These are phyloP conservation scores for Cadophora sp. DNA, from an alignment of 2,329 filamentous ascomycete species.

Conservation along the genomic window DNA sequence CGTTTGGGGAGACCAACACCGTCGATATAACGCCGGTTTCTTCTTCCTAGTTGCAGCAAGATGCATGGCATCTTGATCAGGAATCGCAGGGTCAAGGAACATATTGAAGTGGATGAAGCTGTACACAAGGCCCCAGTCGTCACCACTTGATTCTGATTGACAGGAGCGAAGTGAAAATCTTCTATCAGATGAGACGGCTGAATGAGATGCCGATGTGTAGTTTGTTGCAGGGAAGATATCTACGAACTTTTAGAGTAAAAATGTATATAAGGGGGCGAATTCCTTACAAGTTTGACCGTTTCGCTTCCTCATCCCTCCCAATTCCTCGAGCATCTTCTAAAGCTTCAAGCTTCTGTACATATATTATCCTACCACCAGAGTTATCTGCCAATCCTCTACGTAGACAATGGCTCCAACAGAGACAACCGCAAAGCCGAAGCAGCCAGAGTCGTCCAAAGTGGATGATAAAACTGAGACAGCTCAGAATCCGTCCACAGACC, in stretches of 20 bases:
- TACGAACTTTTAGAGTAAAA: neutral
- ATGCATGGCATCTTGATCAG: neutral
- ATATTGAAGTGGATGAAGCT: constrained; percentile 7
- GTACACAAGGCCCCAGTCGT: neutral
- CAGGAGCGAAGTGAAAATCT: neutral
- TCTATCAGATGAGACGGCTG: neutral
- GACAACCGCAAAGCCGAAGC: constrained; percentile 8
- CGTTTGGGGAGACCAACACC: neutral
- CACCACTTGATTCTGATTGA: neutral
- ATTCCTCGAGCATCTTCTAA: constrained; percentile 7
- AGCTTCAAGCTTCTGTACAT: neutral
- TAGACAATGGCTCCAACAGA: neutral
- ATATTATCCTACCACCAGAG: neutral
- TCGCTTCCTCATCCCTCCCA: neutral
- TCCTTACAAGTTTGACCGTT: constrained; percentile 1
- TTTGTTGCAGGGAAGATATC: neutral
- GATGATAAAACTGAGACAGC: neutral
- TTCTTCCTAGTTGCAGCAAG: neutral
- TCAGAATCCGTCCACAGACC: neutral
- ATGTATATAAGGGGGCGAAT: constrained; percentile 13
- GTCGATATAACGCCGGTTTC: neutral
- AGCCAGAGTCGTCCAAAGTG: neutral
- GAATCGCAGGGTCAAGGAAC: neutral
- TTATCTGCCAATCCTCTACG: neutral
- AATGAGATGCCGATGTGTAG: neutral